Conservation (phyloP, 2,329 filamentous ascomycete genomes). For the Talaromyces marneffei region DNA sequence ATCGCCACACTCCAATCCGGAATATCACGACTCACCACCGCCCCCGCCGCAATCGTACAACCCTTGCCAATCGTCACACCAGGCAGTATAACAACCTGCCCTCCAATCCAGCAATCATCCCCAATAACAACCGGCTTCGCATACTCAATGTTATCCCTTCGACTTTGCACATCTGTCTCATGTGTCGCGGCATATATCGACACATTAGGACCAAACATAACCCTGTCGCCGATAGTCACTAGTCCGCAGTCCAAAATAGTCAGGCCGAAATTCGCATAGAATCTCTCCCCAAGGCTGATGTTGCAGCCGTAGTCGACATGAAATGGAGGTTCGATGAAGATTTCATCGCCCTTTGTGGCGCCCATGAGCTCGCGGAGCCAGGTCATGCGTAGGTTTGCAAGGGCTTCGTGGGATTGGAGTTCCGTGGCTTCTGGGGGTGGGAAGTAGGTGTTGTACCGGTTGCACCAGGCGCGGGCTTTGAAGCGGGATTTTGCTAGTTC, state of each 20-base stretch:
- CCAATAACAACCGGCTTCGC: conserved; percentile 46
- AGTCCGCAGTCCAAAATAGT: conserved; percentile 49
- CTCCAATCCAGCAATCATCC: conserved; percentile 46
- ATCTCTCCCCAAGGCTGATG: conserved; percentile 52
- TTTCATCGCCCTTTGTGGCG: conserved; percentile 44
- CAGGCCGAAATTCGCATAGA: conserved; percentile 47
- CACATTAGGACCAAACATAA: conserved; percentile 50
- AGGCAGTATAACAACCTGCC: conserved; percentile 40
- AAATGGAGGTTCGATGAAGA: conserved; percentile 56
- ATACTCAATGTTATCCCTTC: conserved; percentile 46
- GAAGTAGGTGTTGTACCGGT: conserved; percentile 55
- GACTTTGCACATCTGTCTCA: conserved; percentile 45
- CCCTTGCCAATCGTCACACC: conserved; percentile 40
- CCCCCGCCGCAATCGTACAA: conserved; percentile 36
- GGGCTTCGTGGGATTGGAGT: conserved; percentile 31
- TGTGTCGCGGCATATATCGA: conserved; percentile 50
- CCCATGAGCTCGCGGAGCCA: conserved; percentile 49
- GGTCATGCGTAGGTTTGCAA: conserved; percentile 34
- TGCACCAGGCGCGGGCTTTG: conserved; percentile 50
- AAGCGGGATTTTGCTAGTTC: conserved; percentile 49
- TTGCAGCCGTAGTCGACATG: conserved; percentile 61
- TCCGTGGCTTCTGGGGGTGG: conserved; percentile 26
- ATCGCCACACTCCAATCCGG: conserved; percentile 15
- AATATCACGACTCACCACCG: conserved; percentile 35
- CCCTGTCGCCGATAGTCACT: conserved; percentile 48